Base-by-base conservation (phyloP, 179 eudicot genomes). In the Gypsophila paniculata region DNA sequence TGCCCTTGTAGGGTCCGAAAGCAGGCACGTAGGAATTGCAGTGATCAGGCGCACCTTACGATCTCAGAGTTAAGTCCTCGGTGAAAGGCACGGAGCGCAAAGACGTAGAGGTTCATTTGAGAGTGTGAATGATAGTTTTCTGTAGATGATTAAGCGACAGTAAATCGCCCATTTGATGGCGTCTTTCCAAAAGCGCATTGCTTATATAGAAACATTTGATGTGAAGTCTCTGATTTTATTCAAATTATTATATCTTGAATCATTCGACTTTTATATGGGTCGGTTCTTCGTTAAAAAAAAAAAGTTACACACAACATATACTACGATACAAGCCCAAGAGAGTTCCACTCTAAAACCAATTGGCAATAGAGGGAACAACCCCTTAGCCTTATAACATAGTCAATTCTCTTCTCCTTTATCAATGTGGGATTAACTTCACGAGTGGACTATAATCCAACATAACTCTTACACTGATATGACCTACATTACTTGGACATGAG, bases 61-160 rank as follows among this genome's bases (percentile, higher is more conserved):
- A 53, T 70, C 65, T 49, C 70, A 0, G 70, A 61, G 46, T 26
- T 76, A 68, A 1, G 9, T 52, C 68, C 74, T 18, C 74, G 70
- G 21, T 76, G 46, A 75, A 38, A 49, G 61, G 52, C 68, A 64
- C 42, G 18, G 42, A 51, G 59, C 8, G 32, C n/a, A 21, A 25
- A 58, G 25, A 34, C 54, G 11, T 9, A 42, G 5, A 14, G 42
- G 13, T 53, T 32, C 14, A 51, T 13, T 13, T 1, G 22, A 11
- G 5, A 17, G 15, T 65, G 8, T 18, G 58, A 17, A 53, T 15
- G 19, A 53, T 19, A n/a, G 19, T 21, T 2, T 46, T 10, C 14
- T 46, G 52, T 2, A 46, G 15, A 15, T 10, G 15, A 46, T 10
- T 12, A 2, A 8, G 58, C 9, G 2, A 53, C 23, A 53, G 58